These are phyloP conservation scores for Phialemoniopsis sp. DNA, from an alignment of 2,329 filamentous ascomycete genomes.

Conservation along the genomic window DNA sequence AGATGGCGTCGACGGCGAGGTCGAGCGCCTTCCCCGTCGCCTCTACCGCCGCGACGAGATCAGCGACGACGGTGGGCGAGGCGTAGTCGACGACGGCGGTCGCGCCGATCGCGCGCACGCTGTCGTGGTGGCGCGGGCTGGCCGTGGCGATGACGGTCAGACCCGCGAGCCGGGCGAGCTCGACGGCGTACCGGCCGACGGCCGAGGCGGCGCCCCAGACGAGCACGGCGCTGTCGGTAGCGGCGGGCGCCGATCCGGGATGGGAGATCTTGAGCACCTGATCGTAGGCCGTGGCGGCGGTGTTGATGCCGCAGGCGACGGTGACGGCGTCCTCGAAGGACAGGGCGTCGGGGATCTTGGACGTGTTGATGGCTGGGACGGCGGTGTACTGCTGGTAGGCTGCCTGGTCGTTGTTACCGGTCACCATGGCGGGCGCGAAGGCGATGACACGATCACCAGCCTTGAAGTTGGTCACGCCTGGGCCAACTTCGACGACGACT, in stretches of 20 bases:
- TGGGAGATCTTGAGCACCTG: not conserved
- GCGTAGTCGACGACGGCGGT: conserved; percentile 39
- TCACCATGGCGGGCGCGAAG: not conserved
- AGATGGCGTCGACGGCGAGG: not conserved
- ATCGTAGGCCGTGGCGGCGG: no score
- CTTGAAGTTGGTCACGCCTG: conserved; percentile 10
- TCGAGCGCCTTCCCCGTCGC: not conserved
- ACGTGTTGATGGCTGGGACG: not conserved
- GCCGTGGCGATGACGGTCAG: conserved; percentile 37
- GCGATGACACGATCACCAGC: conserved; percentile 14
- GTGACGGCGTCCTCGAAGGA: conserved; percentile 4
- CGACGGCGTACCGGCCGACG: conserved; percentile 25
- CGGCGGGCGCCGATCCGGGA: conserved; percentile 3
- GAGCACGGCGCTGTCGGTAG: conserved; percentile 2
- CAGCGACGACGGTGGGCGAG: conserved; percentile 21
- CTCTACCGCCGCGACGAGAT: conserved; percentile 13
- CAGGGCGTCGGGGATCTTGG: not conserved
- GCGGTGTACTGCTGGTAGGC: conserved; percentile 9
- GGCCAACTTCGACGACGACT: conserved; percentile 11
- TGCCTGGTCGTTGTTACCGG: conserved; percentile 5
- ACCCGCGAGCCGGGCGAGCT: conserved; percentile 25
- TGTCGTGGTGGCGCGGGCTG: conserved; percentile 34
- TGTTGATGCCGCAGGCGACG: conserved; percentile 4
- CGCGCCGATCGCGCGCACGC: conserved; percentile 37
- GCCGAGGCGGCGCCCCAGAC: conserved; percentile 10